Evolutionary conservation across 2,329 filamentous ascomycete species (phyloP).

Genomic region (Phaeosphaeriaceae sp.): DNA sequence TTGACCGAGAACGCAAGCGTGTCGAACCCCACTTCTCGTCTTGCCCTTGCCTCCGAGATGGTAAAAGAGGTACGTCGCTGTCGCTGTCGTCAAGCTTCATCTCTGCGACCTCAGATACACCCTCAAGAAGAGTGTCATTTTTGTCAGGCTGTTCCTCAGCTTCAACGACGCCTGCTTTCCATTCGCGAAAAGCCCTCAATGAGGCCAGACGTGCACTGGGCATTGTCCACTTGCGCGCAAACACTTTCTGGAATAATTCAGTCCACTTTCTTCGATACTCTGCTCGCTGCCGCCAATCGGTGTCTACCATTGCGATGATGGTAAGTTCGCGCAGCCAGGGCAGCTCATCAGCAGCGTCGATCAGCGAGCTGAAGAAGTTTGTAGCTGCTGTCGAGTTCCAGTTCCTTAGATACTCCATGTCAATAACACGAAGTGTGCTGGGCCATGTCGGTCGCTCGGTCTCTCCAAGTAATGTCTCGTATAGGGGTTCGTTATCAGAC

Average conservation of each 20-base stretch:
- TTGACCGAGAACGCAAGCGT: slow-evolving; percentile 40
- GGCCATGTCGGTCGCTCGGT: slow-evolving; percentile 82
- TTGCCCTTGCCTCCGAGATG: slow-evolving; percentile 20
- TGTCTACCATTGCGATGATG: slow-evolving; percentile 76
- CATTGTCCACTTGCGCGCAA: slow-evolving; percentile 60
- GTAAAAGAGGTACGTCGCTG: slow-evolving; percentile 38
- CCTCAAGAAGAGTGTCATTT: slow-evolving; percentile 34
- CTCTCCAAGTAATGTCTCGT: slow-evolving; percentile 69
- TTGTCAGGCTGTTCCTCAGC: slow-evolving; percentile 15
- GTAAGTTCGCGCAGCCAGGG: slow-evolving; percentile 73
- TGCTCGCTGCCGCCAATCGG: slow-evolving; percentile 80
- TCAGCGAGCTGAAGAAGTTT: slow-evolving; percentile 79
- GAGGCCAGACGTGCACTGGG: slow-evolving; percentile 56
- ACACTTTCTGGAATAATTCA: slow-evolving; percentile 72
- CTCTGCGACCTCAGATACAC: slow-evolving; percentile 4
- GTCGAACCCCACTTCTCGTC: slow-evolving; percentile 39
- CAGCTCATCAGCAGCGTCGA: slow-evolving; percentile 73
- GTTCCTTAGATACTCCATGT: slow-evolving; percentile 79
- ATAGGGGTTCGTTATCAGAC: slow-evolving; percentile 77
- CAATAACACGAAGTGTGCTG: slow-evolving; percentile 71
- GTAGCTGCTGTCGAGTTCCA: slow-evolving; percentile 75
- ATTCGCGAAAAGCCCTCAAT: slow-evolving; percentile 52
- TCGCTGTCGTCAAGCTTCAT: slow-evolving; percentile 24
- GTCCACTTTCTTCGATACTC: slow-evolving; percentile 82
- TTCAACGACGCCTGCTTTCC: slow-evolving; percentile 14